Evolutionary conservation across 306 rosid species (phyloP).

Genomic region (Castanopsis chinensis): DNA sequence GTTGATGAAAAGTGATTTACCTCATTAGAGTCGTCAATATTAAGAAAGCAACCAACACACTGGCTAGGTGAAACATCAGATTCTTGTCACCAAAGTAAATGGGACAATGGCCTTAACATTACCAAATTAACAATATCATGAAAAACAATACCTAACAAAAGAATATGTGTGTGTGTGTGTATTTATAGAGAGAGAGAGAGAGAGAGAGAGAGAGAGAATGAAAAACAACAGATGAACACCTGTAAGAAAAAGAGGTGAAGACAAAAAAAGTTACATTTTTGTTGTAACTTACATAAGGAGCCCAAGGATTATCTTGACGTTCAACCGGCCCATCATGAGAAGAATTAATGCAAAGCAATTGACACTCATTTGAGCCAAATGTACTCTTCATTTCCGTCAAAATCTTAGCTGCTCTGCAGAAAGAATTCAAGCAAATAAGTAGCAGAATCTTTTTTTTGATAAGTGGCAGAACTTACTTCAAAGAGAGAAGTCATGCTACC

Average conservation of each 20-base stretch:
- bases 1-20: slow-evolving; percentile 37
- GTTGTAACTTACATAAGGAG: slow-evolving; percentile 59
- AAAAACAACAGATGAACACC: neutral
- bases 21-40: slow-evolving; percentile 63
- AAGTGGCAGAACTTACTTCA: neutral
- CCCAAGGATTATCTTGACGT: slow-evolving; percentile 81
- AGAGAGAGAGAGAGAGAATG: too few relatives aligned
- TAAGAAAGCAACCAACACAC: slow-evolving; percentile 74
- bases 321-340: slow-evolving; percentile 54
- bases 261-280: slow-evolving; percentile 1
- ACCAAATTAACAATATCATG: slow-evolving; percentile 14
- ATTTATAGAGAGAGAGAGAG: too few relatives aligned
- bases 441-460: neutral
- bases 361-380: slow-evolving; percentile 76
- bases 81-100: slow-evolving; percentile 57
- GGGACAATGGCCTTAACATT: slow-evolving; percentile 32
- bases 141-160: slow-evolving; percentile 1
- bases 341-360: slow-evolving; percentile 79
- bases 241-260: neutral
- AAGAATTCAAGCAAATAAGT: slow-evolving; percentile 28
- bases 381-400: slow-evolving; percentile 77
- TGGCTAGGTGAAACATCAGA: slow-evolving; percentile 50
- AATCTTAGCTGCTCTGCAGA: slow-evolving; percentile 69
- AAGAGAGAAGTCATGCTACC: neutral
- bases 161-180: too few relatives aligned